Evolutionary conservation across 208 protist species (phyloP).

Genomic region (Crithidia mellificae): DNA sequence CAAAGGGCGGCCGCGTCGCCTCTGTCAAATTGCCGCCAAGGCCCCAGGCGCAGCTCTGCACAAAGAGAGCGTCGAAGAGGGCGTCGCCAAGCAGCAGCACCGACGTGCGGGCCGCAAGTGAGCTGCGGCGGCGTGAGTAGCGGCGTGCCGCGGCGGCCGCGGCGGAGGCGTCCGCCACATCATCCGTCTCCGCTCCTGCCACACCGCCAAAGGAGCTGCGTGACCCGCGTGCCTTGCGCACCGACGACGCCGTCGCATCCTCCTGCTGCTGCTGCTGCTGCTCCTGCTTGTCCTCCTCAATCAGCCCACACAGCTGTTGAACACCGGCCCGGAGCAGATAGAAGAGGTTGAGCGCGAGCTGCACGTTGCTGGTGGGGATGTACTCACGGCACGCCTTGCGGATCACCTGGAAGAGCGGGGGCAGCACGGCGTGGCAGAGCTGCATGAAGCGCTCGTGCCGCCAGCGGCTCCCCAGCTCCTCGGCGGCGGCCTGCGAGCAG

Average conservation of each 20-base stretch:
- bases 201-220: not conserved
- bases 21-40: slow-evolving; percentile 94
- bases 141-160: slow-evolving; percentile 24
- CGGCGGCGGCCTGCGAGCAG: slow-evolving; percentile 48
- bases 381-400: slow-evolving; percentile 87
- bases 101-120: slow-evolving; percentile 42
- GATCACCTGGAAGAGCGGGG: slow-evolving; percentile 72
- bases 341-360: slow-evolving; percentile 87
- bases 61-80: slow-evolving; percentile 87
- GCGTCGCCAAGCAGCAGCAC: slow-evolving; percentile 57
- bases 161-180: not conserved
- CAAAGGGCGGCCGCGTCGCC: slow-evolving; percentile 80
- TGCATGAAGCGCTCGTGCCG: slow-evolving; percentile 76
- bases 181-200: not conserved
- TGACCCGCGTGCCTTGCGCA: slow-evolving; percentile 1
- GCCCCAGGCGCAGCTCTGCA: slow-evolving; percentile 96
- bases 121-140: slow-evolving; percentile 51
- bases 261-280: slow-evolving; percentile 33
- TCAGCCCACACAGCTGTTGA: slow-evolving; percentile 34
- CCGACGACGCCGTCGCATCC: not conserved
- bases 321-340: slow-evolving; percentile 75
- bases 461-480: slow-evolving; percentile 53
- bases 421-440: slow-evolving; percentile 65
- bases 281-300: slow-evolving; percentile 38
- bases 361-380: slow-evolving; percentile 80